phyloP scores from a whole-genome alignment of 1,139 yeast genomes.

The Meyerozyma elateridarum region DNA sequence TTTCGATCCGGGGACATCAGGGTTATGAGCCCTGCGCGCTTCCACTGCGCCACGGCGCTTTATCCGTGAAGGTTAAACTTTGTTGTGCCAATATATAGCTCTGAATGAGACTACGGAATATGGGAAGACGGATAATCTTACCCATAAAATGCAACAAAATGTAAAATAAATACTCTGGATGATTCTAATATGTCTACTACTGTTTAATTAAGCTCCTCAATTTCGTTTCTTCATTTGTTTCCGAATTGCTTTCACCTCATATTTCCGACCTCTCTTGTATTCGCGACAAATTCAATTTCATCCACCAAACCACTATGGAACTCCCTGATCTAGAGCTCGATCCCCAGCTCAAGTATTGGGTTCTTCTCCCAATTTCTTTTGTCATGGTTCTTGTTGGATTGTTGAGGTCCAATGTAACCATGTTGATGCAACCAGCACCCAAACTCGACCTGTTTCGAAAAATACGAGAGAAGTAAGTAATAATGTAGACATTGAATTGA shows the following conservation, averaged over 20 bases:
- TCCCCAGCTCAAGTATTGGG: conserved; percentile 86
- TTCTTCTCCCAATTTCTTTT: conserved; percentile 77
- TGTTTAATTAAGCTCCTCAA: too few relatives aligned
- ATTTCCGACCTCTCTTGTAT: background rate
- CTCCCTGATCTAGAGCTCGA: conserved; percentile 52
- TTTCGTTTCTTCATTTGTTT: too few relatives aligned
- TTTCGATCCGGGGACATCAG: conserved; percentile 99
- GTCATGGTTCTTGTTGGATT: conserved; percentile 93
- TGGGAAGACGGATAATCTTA: too few relatives aligned
- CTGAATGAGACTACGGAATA: too few relatives aligned
- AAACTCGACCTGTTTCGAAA: conserved; percentile 49
- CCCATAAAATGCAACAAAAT: too few relatives aligned
- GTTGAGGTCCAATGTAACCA: conserved; percentile 64
- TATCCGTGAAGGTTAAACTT: too few relatives aligned
- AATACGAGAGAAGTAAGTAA: conserved; percentile 53
- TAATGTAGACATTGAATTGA: background rate
- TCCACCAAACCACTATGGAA: conserved; percentile 7
- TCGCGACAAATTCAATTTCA: too few relatives aligned
- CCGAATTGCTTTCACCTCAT: background rate
- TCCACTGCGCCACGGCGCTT: conserved; percentile 98
- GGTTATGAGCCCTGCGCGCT: conserved; percentile 99
- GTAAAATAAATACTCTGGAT: too few relatives aligned
- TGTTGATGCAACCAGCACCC: conserved; percentile 53
- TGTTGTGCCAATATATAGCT: too few relatives aligned
- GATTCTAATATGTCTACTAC: too few relatives aligned